These are phyloP conservation scores for Globisporangium barbulae DNA, from an alignment of 352 stramenopile genomes.

Conservation along the genomic window DNA sequence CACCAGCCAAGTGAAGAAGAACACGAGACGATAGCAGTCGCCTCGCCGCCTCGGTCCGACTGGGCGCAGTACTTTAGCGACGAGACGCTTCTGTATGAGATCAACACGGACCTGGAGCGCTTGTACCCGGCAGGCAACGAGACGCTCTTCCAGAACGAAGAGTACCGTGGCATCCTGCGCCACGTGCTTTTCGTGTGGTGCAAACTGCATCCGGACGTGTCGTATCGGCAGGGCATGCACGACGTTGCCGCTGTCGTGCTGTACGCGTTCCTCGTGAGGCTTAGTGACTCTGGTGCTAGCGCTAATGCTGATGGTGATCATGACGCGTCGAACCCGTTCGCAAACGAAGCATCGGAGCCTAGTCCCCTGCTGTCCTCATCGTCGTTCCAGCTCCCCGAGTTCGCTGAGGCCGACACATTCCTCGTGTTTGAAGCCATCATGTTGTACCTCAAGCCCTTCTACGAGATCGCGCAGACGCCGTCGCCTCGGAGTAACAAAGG, in stretches of 20 bases:
- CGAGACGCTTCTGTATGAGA: conserved; percentile 67
- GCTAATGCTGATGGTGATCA: background rate
- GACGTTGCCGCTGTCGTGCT: conserved; percentile 78
- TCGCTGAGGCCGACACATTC: conserved; percentile 63
- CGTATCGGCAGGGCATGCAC: conserved; percentile 86
- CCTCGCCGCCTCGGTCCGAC: background rate
- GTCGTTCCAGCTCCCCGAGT: conserved; percentile 28
- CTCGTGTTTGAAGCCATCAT: conserved; percentile 74
- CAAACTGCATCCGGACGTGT: conserved; percentile 71
- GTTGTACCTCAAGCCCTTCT: conserved; percentile 77
- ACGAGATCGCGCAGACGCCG: conserved; percentile 56
- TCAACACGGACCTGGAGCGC: conserved; percentile 79
- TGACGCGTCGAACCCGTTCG: conserved; percentile 21
- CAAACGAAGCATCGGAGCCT: background rate
- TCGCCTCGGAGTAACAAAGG: conserved; percentile 2
- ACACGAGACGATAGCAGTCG: too few species aligned
- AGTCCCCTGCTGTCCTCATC: background rate
- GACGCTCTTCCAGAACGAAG: conserved; percentile 70
- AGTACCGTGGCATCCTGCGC: conserved; percentile 56
- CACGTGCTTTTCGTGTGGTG: conserved; percentile 85
- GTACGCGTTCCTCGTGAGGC: conserved; percentile 48
- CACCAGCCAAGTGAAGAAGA: background rate
- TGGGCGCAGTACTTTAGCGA: conserved; percentile 75
- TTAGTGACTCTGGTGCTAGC: background rate
- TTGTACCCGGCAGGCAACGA: conserved; percentile 75